These are phyloP conservation scores for Pelargonium myrrhifolium DNA, from an alignment of 441 rosid species.

Conservation along the genomic window DNA sequence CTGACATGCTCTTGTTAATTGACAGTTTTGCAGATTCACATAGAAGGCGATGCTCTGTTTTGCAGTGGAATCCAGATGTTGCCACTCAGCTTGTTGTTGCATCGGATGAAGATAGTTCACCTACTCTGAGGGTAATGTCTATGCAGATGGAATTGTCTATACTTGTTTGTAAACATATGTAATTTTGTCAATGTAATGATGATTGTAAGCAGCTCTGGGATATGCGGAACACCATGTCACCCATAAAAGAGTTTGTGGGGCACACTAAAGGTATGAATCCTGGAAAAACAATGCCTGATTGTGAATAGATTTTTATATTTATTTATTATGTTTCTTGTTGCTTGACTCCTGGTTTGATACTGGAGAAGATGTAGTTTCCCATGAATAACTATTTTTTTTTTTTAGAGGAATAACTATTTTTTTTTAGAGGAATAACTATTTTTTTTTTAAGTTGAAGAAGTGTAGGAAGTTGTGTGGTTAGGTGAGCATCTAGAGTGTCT, in stretches of 20 bases:
- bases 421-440: too few relatives aligned
- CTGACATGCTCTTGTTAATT: constrained; percentile 26
- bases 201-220: constrained; percentile 82
- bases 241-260: constrained; percentile 80
- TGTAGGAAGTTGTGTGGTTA: too few relatives aligned
- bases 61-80: constrained; percentile 99
- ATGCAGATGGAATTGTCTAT: constrained; percentile 17
- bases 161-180: neutral
- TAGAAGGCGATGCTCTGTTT: constrained; percentile 89
- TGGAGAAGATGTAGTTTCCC: neutral
- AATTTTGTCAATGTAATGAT: constrained; percentile 13
- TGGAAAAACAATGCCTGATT: neutral
- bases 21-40: constrained; percentile 81
- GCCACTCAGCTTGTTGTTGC: constrained; percentile 98
- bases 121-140: constrained; percentile 61
- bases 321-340: constrained; percentile 1
- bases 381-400: neutral
- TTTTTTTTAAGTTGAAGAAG: too few relatives aligned
- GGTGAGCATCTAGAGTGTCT: too few relatives aligned
- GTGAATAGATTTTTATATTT: constrained; percentile 2
- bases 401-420: too few relatives aligned
- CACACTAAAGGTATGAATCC: constrained; percentile 69
- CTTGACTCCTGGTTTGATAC: neutral
- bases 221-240: constrained; percentile 83
- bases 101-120: constrained; percentile 88